Evolutionary conservation across 75 land plant species (phyloP).

Genomic region (Cunninghamia lanceolata): DNA sequence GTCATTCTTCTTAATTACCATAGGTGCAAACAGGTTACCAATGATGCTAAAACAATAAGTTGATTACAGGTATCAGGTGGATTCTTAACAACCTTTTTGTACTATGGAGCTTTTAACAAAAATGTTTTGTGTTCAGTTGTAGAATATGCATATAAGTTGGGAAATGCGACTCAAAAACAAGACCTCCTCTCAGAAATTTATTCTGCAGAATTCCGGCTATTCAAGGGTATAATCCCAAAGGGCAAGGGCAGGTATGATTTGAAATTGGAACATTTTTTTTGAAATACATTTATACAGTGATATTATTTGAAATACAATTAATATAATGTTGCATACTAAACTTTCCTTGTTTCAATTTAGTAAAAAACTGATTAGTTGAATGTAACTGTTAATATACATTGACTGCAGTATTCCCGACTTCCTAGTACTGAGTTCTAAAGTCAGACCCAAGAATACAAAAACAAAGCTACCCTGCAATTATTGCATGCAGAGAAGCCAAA

Average conservation of each 20-base stretch:
- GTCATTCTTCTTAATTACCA: background rate
- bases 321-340: background rate
- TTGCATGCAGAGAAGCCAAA: background rate
- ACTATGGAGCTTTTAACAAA: background rate
- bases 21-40: background rate
- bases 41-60: background rate
- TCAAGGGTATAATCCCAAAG: slow-evolving; percentile 62
- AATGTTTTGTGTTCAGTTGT: slow-evolving; percentile 58
- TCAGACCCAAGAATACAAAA: background rate
- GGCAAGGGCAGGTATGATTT: slow-evolving; percentile 65
- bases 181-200: slow-evolving; percentile 71
- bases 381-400: background rate
- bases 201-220: slow-evolving; percentile 85
- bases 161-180: slow-evolving; percentile 75
- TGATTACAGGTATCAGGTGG: background rate
- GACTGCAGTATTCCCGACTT: background rate
- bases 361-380: background rate
- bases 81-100: background rate
- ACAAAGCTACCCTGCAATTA: background rate
- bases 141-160: slow-evolving; percentile 87
- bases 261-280: background rate
- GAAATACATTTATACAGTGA: background rate
- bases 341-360: background rate
- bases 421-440: background rate
- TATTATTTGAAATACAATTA: background rate